Base-by-base conservation (phyloP, 208 protist species). In the Leishmania martiniquensis region DNA sequence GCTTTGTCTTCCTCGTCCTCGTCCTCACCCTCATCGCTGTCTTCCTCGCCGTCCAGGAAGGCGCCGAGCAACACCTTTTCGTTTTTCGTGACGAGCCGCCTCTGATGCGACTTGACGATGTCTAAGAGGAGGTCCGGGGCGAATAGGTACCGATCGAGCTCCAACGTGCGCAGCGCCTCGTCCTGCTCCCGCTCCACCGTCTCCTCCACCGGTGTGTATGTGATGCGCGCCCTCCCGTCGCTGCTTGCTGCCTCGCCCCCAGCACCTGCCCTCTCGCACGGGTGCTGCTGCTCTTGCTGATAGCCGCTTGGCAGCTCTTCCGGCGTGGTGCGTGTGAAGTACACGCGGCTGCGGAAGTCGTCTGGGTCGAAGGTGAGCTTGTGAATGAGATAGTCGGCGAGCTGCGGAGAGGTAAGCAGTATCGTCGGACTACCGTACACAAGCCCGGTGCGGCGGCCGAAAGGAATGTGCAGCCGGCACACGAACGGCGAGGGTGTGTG, bases 121-220 rank as follows among this genome's bases (percentile, higher is more conserved):
- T 97, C 91, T 1, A 91, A 83, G 34, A 97, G 83, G 72, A 97
- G 77, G 68, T 97, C 93, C 0, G 93, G 93, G 1, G 90, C 89
- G 45, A 96, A 84, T 9, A 97, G 83, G 73, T 95, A 97, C 65
- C 93, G 90, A 73, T 97, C 93, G 5, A 97, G 84, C 67, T 93
- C 89, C 47, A 97, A 65, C 7, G 84, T 82, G 34, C 75, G 78
- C 75, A 96, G 85, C 20, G 91, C 93, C 49, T 88, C 73, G 25
- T 82, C 78, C 59, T 95, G 85, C 78, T 95, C 90, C n/a, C 65
- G 42, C 76, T 88, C 83, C 54, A 95, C 49, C 29, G 78, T 81
- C 49, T 90, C 87, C 77, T 93, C 88, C 34, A 91, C 82, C 25
- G 74, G 75, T 20, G 78, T 67, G 75, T 86, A 90, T 44, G 29